Percentiles rank a stretch among this genome's conserved stretches.
These are phyloP conservation scores for Lyophyllum shimeji DNA, from an alignment of 768 basidiomycete genomes.

Conservation along the genomic window DNA sequence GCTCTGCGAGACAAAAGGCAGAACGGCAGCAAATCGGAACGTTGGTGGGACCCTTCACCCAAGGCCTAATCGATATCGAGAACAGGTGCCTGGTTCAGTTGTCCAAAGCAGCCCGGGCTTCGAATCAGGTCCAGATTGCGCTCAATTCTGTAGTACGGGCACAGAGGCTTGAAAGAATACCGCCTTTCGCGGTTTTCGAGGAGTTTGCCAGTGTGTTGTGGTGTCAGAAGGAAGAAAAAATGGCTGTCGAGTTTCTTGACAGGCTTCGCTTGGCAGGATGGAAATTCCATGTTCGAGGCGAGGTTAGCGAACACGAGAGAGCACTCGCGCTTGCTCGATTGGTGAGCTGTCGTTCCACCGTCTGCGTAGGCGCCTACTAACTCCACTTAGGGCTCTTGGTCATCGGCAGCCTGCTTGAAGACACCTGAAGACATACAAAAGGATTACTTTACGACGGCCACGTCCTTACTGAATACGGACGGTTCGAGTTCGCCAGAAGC, in stretches of 20 bases:
- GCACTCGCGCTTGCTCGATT: slow-evolving; percentile 58
- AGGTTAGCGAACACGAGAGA: slow-evolving; percentile 24
- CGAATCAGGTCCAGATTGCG: slow-evolving; percentile 75
- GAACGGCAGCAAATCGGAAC: slow-evolving; percentile 77
- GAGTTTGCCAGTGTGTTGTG: slow-evolving; percentile 93
- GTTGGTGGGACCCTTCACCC: slow-evolving; percentile 52
- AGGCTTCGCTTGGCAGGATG: slow-evolving; percentile 22
- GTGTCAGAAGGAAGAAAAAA: slow-evolving; percentile 80
- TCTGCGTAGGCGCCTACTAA: background rate
- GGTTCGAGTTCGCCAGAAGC: slow-evolving; percentile 15
- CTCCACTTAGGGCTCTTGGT: slow-evolving; percentile 79
- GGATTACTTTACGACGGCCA: slow-evolving; percentile 71
- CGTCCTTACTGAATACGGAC: slow-evolving; percentile 23
- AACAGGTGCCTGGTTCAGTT: slow-evolving; percentile 69
- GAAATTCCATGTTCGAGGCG: slow-evolving; percentile 16
- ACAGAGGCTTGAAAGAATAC: slow-evolving; percentile 50
- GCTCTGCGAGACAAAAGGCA: slow-evolving; percentile 67
- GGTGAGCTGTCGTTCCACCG: slow-evolving; percentile 39
- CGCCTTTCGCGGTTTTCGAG: slow-evolving; percentile 56
- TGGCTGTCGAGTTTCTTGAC: slow-evolving; percentile 76
- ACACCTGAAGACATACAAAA: slow-evolving; percentile 70
- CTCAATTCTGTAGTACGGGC: slow-evolving; percentile 83
- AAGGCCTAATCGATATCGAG: slow-evolving; percentile 57
- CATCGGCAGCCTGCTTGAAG: slow-evolving; percentile 79
- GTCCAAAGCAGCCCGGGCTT: slow-evolving; percentile 67